Evolutionary conservation across 371 early-diverging fungal genomes (phyloP), one percentile per base, ranked within the genome.

Genomic region (Mortierella sp.): DNA sequence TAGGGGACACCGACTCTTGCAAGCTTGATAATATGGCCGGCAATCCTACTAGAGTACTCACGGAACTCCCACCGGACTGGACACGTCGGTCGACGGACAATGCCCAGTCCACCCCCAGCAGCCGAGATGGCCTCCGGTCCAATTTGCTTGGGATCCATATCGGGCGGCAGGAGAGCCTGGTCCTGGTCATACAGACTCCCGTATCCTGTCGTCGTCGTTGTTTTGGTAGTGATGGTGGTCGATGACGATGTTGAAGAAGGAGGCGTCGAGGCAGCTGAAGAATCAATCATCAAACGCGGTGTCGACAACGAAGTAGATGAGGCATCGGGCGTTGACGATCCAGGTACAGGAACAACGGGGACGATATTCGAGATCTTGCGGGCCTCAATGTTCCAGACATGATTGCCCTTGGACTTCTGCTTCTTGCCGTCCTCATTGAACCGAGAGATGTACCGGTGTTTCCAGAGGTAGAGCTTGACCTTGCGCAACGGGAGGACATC

Each of bases 341-440:
- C 44, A 22, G 40, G 1, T 2, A 19, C 45, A 13, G 48, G 10
- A 14, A 22, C 41, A 11, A 4, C 2, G 11, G 24, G 22, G 10
- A 44, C 34, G 8, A 70, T 14, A 8, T 65, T 58, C 11, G 61
- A 61, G 22, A 79, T 75, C 73, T 90, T 91, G 66, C 90, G 89
- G 19, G 91, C 93, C 73, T 92, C 93, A 69, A 92, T 91, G 45
- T 91, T 89, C 92, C 92, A 93, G 53, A 93, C 92, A 67, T 90
- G 91, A 44, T 90, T 89, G 10, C 93, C 93, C 76, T 93, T 93
- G 73, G 89, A 88, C 67, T 93, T 93, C 34, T 91, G 88, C 71
- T 91, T 92, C 69, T 89, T 90, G 65, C 93, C 93, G 53, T 91
- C 91, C 70, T 91, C 92, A 77, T 91, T 92, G 86, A 90, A 93